A percentile compares a stretch with the other conserved stretches of the same genome.
Conservation (phyloP, 768 basidiomycete genomes). For the Trametes cubensis region DNA sequence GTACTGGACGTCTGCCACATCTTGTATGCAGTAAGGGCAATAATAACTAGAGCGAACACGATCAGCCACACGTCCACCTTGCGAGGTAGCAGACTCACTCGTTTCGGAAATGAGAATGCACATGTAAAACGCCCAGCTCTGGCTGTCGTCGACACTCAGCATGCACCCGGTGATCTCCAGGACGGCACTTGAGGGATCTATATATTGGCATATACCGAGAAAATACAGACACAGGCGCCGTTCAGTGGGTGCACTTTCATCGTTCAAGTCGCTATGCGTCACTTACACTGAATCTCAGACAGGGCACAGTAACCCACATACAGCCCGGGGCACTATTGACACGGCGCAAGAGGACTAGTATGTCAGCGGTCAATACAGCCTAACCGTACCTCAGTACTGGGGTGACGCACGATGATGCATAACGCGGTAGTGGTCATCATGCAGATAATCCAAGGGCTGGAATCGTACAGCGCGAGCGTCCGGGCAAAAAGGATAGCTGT, state of each 20-base stretch:
- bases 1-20: slow-evolving; percentile 2
- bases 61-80: no score
- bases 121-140: background rate
- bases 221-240: no score
- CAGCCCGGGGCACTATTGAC: no score
- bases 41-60: background rate
- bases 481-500: slow-evolving; percentile 5
- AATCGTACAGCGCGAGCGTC: no score
- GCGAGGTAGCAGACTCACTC: background rate
- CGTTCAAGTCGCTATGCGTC: no score
- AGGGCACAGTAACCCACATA: no score
- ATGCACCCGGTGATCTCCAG: slow-evolving; percentile 3
- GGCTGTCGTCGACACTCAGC: background rate
- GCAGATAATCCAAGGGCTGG: background rate
- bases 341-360: no score
- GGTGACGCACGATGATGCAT: background rate
- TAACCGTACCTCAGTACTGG: background rate
- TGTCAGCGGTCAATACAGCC: no score
- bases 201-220: no score
- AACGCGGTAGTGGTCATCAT: background rate
- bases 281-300: no score
- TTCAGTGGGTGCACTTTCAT: no score
- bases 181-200: background rate
- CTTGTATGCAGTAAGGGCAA: background rate
- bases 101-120: slow-evolving; percentile 6